phyloP scores from a whole-genome alignment of 345 rosid species.

The Isatis tinctoria region DNA sequence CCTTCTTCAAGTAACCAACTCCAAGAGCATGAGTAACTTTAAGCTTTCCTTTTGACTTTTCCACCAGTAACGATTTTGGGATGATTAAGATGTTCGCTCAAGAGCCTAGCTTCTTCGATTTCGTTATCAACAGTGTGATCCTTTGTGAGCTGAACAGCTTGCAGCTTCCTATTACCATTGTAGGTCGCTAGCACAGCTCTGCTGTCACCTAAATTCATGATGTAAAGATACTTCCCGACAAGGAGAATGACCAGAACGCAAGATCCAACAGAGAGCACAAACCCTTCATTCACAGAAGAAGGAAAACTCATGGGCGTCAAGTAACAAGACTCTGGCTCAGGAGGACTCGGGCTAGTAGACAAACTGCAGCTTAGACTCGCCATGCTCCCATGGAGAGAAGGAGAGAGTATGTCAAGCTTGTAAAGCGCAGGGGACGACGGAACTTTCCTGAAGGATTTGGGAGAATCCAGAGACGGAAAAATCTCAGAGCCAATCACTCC shows the following conservation, averaged over 20 bases:
- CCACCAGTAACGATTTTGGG: constrained; percentile 59
- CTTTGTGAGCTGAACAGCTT: constrained; percentile 83
- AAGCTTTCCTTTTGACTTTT: constrained; percentile 87
- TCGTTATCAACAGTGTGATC: constrained; percentile 89
- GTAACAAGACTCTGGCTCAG: constrained; percentile 59
- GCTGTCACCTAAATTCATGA: constrained; percentile 88
- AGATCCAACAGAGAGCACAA: constrained; percentile 65
- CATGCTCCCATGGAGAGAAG: constrained; percentile 78
- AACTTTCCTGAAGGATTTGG: constrained; percentile 72
- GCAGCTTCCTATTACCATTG: constrained; percentile 39
- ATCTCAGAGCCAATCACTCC: constrained; percentile 87
- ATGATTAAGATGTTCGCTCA: constrained; percentile 84
- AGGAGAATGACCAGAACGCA: constrained; percentile 88
- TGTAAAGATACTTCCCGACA: constrained; percentile 66
- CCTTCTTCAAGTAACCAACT: constrained; percentile 96
- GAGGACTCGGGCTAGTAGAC: constrained; percentile 50
- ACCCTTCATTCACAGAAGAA: constrained; percentile 54
- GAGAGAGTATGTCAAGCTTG: constrained; percentile 77
- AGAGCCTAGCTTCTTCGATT: constrained; percentile 54
- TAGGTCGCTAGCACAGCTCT: constrained; percentile 85
- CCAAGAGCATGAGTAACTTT: constrained; percentile 95
- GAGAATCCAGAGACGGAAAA: constrained; percentile 83
- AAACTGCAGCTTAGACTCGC: constrained; percentile 85
- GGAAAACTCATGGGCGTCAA: constrained; percentile 59
- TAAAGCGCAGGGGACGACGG: constrained; percentile 74